Evolutionary conservation across 1,139 yeast genomes (phyloP), one percentile per base, ranked within the genome.

Genomic region (Yamadazyma membranifaciens): DNA sequence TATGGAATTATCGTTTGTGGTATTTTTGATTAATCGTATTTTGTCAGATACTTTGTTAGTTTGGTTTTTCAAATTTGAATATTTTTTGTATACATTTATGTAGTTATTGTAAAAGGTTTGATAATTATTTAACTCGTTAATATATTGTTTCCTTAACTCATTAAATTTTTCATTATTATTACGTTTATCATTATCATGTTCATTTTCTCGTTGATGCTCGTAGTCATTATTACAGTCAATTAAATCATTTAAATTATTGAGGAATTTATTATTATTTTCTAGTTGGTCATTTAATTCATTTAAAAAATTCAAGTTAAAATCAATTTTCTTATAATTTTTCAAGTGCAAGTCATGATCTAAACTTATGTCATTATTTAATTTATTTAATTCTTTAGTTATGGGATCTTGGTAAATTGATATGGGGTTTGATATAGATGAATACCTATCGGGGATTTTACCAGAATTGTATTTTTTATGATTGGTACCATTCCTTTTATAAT

Each of bases 21-120:
- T 49, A 5, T 58, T 47, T 39, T 52, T 54, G 11, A 64, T 60
- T 11, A 56, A 42, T 31, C 51, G 51, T 7, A 63, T 42, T 35
- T 57, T 62, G 32, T 39, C 35, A 3, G 30, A 32, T 10, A 42
- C 22, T 14, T 36, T 39, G 2, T 33, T 20, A 24, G 52, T 48
- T 34, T 47, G 44, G 20, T 34, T 46, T 42, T 69, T 71, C 44
- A 73, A 52, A 12, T 59, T 60, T 32, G 67, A 60, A 50, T 75
- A 75, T 49, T 71, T 73, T 36, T 62, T 51, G 26, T 69, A 66
- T 25, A 76, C 59, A 40, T 61, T 57, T 46, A 69, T 65, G 49
- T 72, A 76, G 12, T 65, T 65, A 37, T 62, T 53, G 46, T 66
- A 66, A 36, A 69, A 57, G 11, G 44, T 47, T 45, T 60, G 64